Evolutionary conservation across 2,329 filamentous ascomycete genomes (phyloP), one percentile per base, ranked within the genome.

Genomic region (Fusarium ramigenum): DNA sequence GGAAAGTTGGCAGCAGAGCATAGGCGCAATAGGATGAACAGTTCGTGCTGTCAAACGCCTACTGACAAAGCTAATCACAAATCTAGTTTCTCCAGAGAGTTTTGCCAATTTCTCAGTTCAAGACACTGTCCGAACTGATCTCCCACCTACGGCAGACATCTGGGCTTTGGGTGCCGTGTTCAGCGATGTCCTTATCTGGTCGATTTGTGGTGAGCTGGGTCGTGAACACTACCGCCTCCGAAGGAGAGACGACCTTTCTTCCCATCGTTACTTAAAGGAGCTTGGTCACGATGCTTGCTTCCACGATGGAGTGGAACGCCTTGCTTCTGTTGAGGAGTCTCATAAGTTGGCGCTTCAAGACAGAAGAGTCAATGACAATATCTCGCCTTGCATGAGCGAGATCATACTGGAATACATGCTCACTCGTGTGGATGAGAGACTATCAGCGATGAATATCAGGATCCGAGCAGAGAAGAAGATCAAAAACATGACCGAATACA

Each of bases 111-210:
- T 40, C 18, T 5, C n/a, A 0, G 18, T 63, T 5, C n/a, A 61
- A 28, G 15, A 49, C 34, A 16, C 40, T 1, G 40, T 43, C 9
- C 6, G 40, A 43, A 43, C n/a, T 5, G n/a, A 43, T 23, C 40
- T 43, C 0, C n/a, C 50, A 16, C n/a, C 53, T 2, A 46, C 23
- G 1, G 52, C 42, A 28, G 69, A 72, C 11, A 25, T 69, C 1
- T 72, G 71, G 71, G 57, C 65, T 0, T 49, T 73, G 1, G 71
- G 71, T 2, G 69, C 71, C 2, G 63, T 74, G 4, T 72, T 50
- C 16, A 74, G 69, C n/a, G 72, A 74, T 9, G 60, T 50, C 0
- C 54, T 72, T 7, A 39, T 74, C n/a, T 74, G 69, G 72, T 63
- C 60, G 7, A 39, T 63, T 9, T 6, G 2, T 1, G 59, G 59